Base-by-base conservation (phyloP, 306 rosid species). In the Lagenaria siceraria region DNA sequence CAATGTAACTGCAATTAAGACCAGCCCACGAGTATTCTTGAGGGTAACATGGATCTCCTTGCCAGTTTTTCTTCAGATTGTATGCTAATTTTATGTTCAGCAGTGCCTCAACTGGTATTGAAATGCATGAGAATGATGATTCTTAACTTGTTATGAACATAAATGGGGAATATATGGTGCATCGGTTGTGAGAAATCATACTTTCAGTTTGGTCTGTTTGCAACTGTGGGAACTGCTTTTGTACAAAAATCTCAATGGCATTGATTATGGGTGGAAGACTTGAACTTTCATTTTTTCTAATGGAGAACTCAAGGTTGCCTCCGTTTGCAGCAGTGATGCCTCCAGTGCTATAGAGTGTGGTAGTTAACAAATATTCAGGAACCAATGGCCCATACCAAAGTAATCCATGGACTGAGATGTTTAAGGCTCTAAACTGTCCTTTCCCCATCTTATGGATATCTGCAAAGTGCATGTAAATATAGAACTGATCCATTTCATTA, bases 1-100 rank as follows among this genome's bases (percentile, higher is more conserved):
- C 79, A 65, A 53, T 48, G 59, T 55, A 54, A 59, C 85, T 85
- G 76, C 92, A 84, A 64, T 74, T 63, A 55, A 86, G 80, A 63
- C 84, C 82, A 21, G 46, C 60, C 92, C 88, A 79, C 15, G 75
- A 31, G 76, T 53, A 48, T 22, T 3, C 9, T 18, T 6, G 11
- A 14, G 84, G 88, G 78, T 77, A 79, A 58, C 87, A 84, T 19
- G 80, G 88, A 78, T 84, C 88, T 79, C 89, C 85, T 86, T 86
- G 79, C 84, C 85, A 87, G 49, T 61, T 59, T 79, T 65, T 82
- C 76, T 38, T 46, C 58, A 79, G 62, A 2, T 15, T 19, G 76
- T 81, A 82, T 9, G 25, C 8, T 52, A 42, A 22, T 78, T 78
- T 83, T 33, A 84, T 78, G 14, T 64, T 52, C 79, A 21, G 75